These are phyloP conservation scores for Ophiosphaerella korrae DNA, from an alignment of 2,329 filamentous ascomycete genomes.

Conservation along the genomic window DNA sequence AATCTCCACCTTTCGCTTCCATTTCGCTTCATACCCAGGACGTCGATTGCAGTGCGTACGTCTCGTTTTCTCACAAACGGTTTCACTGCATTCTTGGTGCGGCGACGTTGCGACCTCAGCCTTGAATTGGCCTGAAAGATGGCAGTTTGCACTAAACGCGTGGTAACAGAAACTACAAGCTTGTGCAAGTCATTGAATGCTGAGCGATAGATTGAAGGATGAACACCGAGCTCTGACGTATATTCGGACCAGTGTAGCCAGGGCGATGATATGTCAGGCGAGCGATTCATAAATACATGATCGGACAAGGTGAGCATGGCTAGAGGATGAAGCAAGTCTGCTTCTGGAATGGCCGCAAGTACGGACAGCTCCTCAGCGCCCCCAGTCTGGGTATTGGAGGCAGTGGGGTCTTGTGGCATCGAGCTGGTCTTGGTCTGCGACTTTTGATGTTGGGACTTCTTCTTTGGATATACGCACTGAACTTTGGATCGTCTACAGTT, in stretches of 20 bases:
- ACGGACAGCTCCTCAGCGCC: slow-evolving; percentile 6
- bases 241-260: slow-evolving; percentile 42
- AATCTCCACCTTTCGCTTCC: slow-evolving; percentile 58
- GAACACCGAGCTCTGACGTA: slow-evolving; percentile 30
- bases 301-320: slow-evolving; percentile 39
- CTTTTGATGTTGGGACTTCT: neutral
- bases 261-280: slow-evolving; percentile 28
- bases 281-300: slow-evolving; percentile 46
- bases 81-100: slow-evolving; percentile 31
- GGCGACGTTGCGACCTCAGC: slow-evolving; percentile 57
- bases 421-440: too few relatives aligned
- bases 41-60: slow-evolving; percentile 59
- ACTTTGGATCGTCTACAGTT: slow-evolving; percentile 9
- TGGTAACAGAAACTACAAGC: slow-evolving; percentile 69
- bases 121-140: slow-evolving; percentile 74
- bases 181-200: slow-evolving; percentile 77
- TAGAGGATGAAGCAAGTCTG: slow-evolving; percentile 33
- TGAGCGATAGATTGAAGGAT: slow-evolving; percentile 74
- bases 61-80: slow-evolving; percentile 54
- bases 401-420: neutral
- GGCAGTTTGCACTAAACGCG: slow-evolving; percentile 70
- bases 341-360: slow-evolving; percentile 41
- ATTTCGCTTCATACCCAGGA: slow-evolving; percentile 58
- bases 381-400: neutral
- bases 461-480: slow-evolving; percentile 3